A percentile compares a stretch with the other conserved stretches of the same genome.
Evolutionary conservation across 2,329 filamentous ascomycete species (phyloP).

Genomic region (Helotiales sp.): DNA sequence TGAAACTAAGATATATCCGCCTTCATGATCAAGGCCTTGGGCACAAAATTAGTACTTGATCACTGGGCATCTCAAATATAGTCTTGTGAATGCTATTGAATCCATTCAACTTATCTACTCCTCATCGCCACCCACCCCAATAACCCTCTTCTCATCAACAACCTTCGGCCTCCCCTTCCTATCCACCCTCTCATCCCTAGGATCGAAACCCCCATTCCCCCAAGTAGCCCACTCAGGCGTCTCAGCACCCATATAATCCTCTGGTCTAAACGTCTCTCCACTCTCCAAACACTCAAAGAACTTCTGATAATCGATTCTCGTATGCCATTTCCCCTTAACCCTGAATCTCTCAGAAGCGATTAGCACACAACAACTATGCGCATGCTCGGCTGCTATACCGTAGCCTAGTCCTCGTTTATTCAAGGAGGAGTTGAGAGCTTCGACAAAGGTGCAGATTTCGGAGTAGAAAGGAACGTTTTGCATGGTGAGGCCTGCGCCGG

Average conservation of each 20-base stretch:
- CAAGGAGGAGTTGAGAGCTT: constrained; percentile 70
- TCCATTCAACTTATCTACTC: neutral
- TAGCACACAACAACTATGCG: constrained; percentile 89
- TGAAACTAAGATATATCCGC: no score
- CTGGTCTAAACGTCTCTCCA: constrained; percentile 70
- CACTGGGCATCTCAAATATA: no score
- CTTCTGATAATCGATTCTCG: constrained; percentile 82
- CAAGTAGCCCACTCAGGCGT: constrained; percentile 94
- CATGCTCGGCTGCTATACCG: constrained; percentile 92
- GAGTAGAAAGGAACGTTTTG: constrained; percentile 95
- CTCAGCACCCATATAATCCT: constrained; percentile 84
- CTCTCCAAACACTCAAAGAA: constrained; percentile 85
- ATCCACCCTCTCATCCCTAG: constrained; percentile 82
- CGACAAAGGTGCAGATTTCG: constrained; percentile 82
- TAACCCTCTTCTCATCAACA: constrained; percentile 22
- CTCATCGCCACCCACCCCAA: constrained; percentile 15
- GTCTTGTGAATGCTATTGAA: no score
- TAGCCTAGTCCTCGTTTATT: constrained; percentile 72
- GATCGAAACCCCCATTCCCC: constrained; percentile 94
- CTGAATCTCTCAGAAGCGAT: constrained; percentile 81
- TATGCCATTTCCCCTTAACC: constrained; percentile 81
- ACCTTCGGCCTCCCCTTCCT: constrained; percentile 67
- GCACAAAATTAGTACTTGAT: no score
- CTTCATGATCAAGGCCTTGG: no score
- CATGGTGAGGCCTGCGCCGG: constrained; percentile 89